Conservation (phyloP, 2,329 filamentous ascomycete species). For the Cladophialophora bantiana region DNA sequence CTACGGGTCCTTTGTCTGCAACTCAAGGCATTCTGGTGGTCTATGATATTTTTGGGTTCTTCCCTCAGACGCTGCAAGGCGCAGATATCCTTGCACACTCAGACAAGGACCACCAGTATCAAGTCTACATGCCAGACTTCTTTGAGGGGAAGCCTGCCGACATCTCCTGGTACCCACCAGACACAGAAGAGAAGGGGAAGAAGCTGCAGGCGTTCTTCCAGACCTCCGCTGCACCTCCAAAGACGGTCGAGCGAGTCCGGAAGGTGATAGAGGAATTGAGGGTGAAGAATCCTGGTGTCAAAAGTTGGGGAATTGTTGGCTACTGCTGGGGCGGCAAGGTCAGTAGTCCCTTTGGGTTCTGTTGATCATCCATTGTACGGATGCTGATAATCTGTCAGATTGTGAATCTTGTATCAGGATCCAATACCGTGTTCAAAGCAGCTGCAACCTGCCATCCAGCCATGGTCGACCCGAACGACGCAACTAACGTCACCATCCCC, state of each 20-base stretch:
- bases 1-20: constrained; percentile 63
- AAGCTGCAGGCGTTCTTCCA: constrained; percentile 67
- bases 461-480: constrained; percentile 67
- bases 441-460: constrained; percentile 65
- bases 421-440: constrained; percentile 64
- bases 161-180: constrained; percentile 66
- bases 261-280: constrained; percentile 63
- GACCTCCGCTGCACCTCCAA: constrained; percentile 63
- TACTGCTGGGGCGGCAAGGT: constrained; percentile 66
- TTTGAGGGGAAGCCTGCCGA: constrained; percentile 77
- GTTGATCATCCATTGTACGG: not conserved
- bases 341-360: not conserved
- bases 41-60: constrained; percentile 66
- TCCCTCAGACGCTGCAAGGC: constrained; percentile 67
- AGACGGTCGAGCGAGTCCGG: constrained; percentile 62
- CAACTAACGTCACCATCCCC: constrained; percentile 62
- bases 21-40: constrained; percentile 65
- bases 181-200: constrained; percentile 66
- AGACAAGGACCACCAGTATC: constrained; percentile 75
- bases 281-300: constrained; percentile 54
- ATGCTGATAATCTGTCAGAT: constrained; percentile 25
- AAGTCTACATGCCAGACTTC: constrained; percentile 90
- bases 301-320: constrained; percentile 66
- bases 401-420: constrained; percentile 62
- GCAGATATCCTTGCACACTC: constrained; percentile 67